Evolutionary conservation across 805 yeast species (phyloP).

Genomic region (Wickerhamomyces subpelliculosus): DNA sequence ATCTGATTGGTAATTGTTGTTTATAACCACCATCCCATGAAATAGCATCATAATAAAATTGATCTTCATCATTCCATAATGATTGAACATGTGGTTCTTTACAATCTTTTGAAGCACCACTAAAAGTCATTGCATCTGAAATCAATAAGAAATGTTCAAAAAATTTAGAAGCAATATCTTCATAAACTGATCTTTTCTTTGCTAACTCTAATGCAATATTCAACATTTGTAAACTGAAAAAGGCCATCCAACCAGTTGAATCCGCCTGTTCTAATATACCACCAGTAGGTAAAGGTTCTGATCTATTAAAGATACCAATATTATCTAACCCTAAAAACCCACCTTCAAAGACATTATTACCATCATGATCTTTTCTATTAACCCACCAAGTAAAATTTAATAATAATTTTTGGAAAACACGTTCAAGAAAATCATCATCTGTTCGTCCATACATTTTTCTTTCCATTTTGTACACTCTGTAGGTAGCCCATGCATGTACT

Average conservation of each 20-base stretch:
- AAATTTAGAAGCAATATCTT: conserved; percentile 89
- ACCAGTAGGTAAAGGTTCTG: conserved; percentile 90
- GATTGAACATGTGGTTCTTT: conserved; percentile 48
- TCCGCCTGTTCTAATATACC: conserved; percentile 90
- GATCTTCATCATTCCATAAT: conserved; percentile 85
- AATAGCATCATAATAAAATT: conserved; percentile 87
- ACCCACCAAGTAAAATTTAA: conserved; percentile 98
- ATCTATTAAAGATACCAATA: conserved; percentile 86
- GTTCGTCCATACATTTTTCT: conserved; percentile 76
- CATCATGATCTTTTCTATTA: conserved; percentile 78
- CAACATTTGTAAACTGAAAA: conserved; percentile 83
- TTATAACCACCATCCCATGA: conserved; percentile 66
- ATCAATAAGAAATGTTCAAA: conserved; percentile 88
- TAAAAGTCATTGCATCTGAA: conserved; percentile 88
- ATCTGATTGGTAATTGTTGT: conserved; percentile 74
- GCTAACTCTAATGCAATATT: conserved; percentile 89
- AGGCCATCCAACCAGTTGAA: conserved; percentile 97
- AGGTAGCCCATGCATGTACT: conserved; percentile 94
- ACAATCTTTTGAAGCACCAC: conserved; percentile 31
- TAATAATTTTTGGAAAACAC: conserved; percentile 87
- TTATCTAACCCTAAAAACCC: conserved; percentile 91
- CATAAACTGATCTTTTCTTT: conserved; percentile 77
- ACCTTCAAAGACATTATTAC: conserved; percentile 88
- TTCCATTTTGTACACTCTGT: conserved; percentile 81
- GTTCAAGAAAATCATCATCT: conserved; percentile 77